Base-by-base conservation (phyloP, 257 asterid species). In the Jasminum sambac region DNA sequence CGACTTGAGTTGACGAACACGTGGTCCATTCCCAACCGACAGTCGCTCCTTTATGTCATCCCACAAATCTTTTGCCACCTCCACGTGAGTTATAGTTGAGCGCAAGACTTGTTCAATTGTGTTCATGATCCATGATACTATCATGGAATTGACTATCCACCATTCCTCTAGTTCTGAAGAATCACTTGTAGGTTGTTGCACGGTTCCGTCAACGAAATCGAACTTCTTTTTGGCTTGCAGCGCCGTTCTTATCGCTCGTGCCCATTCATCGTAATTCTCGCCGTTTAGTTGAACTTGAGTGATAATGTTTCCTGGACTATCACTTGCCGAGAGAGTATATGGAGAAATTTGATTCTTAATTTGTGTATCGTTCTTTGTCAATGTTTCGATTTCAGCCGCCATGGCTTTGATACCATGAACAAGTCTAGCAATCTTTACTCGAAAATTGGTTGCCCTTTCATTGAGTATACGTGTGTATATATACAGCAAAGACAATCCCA, bases 211-310 rank as follows among this genome's bases (percentile, higher is more conserved):
- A 13, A 72, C n/a, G 26, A 76, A 69, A 0, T 74, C 74, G 21
- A 36, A 55, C 12, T 79, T 79, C 63, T 63, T 70, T 59, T 17
- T 67, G 23, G 77, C 67, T 0, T 39, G 52, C 11, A 70, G 13
- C 0, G 80, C 72, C 1, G 24, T 70, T 3, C 65, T 3, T 0
- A 79, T 23, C 0, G 72, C 38, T 4, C 34, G 11, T 0, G 67
- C 65, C 73, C 76, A 78, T 64, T 74, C 82, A 11, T 69, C 74
- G 17, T 78, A 70, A 55, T 78, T 78, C 10, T 68, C 63, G 4
- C 73, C 74, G 30, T 67, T 50, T 36, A 74, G 10, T 23, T 63
- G 67, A 0, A 74, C 73, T 11, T 69, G 44, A 0, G 68, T 42
- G 7, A 76, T 76, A 0, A 43, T n/a, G 11, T 19, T 46, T 6